Evolutionary conservation across 345 rosid genomes (phyloP).

Genomic region (Odontarrhena argentea): DNA sequence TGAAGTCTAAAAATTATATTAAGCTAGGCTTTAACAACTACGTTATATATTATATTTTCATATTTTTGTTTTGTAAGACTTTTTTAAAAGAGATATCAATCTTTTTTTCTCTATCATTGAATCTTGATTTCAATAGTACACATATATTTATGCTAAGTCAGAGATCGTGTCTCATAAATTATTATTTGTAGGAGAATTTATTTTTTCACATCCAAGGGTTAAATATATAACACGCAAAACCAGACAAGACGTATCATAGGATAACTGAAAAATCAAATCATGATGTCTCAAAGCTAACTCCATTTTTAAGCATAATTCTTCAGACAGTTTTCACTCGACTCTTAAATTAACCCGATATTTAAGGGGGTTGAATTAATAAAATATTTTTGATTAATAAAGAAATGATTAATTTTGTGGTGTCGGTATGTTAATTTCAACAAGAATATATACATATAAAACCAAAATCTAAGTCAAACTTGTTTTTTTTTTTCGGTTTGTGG

Average conservation of each 20-base stretch:
- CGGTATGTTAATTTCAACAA: not conserved
- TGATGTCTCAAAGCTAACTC: conserved; percentile 25
- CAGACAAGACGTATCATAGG: conserved; percentile 37
- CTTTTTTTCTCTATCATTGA: not conserved
- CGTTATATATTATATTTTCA: conserved; percentile 11
- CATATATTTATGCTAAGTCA: conserved; percentile 13
- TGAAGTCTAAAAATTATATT: conserved; percentile 9
- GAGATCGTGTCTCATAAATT: conserved; percentile 2
- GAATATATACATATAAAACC: too few species aligned
- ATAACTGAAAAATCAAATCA: conserved; percentile 32
- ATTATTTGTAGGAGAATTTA: not conserved
- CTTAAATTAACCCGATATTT: conserved; percentile 3
- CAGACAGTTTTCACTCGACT: not conserved
- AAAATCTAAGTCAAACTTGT: not conserved
- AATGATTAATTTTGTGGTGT: too few species aligned
- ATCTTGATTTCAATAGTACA: conserved; percentile 4
- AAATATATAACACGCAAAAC: conserved; percentile 34
- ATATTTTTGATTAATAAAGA: conserved; percentile 13
- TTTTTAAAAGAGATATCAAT: not conserved
- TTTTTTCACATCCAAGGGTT: conserved; percentile 2
- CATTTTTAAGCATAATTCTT: conserved; percentile 10
- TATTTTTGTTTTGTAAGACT: conserved; percentile 24
- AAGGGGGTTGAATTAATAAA: not conserved
- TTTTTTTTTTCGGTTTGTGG: not conserved
- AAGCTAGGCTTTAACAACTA: conserved; percentile 30